Evolutionary conservation across 495 filamentous ascomycete genomes (phyloP).

Genomic region (Xylaria castorea): DNA sequence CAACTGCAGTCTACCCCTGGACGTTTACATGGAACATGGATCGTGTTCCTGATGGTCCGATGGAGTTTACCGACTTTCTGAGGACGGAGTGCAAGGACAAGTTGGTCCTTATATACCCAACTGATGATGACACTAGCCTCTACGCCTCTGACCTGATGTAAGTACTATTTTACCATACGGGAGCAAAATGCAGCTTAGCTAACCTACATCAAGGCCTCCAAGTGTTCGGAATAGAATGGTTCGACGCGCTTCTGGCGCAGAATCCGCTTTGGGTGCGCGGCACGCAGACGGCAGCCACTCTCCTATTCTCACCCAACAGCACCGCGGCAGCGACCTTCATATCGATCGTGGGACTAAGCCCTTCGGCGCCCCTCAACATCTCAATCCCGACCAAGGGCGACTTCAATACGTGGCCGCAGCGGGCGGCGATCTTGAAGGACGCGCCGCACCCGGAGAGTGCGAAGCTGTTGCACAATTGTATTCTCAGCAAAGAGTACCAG

Average conservation of each 20-base stretch:
- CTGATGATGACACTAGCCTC: conserved; percentile 46
- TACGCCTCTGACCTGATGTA: conserved; percentile 44
- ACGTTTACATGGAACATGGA: conserved; percentile 37
- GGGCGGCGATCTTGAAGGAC: conserved; percentile 41
- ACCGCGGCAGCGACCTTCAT: conserved; percentile 11
- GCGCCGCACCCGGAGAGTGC: conserved; percentile 44
- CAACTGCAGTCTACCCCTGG: conserved; percentile 9
- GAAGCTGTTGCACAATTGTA: conserved; percentile 43
- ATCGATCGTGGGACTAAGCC: conserved; percentile 1
- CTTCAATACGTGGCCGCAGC: conserved; percentile 45
- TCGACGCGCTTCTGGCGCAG: conserved; percentile 41
- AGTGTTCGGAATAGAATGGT: conserved; percentile 45
- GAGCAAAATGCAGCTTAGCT: background rate
- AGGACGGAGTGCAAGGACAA: conserved; percentile 44
- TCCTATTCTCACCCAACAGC: conserved; percentile 24
- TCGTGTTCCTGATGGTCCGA: conserved; percentile 22
- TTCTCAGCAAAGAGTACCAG: conserved; percentile 40
- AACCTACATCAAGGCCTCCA: conserved; percentile 28
- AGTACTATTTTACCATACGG: conserved; percentile 4
- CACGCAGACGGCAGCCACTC: conserved; percentile 37
- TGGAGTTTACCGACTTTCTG: conserved; percentile 40
- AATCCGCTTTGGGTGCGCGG: conserved; percentile 48
- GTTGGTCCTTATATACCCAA: conserved; percentile 47
- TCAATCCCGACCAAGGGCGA: conserved; percentile 33
- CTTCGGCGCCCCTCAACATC: conserved; percentile 12